phyloP scores from a whole-genome alignment of 495 filamentous ascomycete species.

The Parathielavia appendiculata region DNA sequence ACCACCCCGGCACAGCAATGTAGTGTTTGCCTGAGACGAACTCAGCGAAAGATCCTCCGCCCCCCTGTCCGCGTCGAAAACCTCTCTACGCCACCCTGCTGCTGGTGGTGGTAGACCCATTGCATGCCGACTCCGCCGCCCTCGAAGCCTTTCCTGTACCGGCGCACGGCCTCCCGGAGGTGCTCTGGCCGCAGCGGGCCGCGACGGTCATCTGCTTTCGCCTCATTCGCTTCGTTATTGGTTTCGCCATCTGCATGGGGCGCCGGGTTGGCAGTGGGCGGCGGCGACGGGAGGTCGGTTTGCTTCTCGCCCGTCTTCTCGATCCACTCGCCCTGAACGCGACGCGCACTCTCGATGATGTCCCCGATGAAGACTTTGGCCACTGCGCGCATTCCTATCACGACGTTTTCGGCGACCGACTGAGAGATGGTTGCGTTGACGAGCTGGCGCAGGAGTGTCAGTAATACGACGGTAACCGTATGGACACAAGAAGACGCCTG shows the following conservation, averaged over 20 bases:
- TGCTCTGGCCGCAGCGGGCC: slow-evolving; percentile 78
- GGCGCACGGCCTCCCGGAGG: slow-evolving; percentile 69
- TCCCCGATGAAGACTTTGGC: slow-evolving; percentile 82
- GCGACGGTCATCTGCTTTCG: slow-evolving; percentile 28
- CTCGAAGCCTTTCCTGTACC: slow-evolving; percentile 64
- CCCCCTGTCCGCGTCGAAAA: slow-evolving; percentile 59
- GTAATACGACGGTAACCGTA: background rate
- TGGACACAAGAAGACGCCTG: background rate
- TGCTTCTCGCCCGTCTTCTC: slow-evolving; percentile 49
- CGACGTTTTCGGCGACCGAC: slow-evolving; percentile 71
- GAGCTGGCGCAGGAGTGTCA: slow-evolving; percentile 47
- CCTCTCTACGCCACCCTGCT: slow-evolving; percentile 56
- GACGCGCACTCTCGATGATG: slow-evolving; percentile 72
- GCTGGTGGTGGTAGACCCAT: slow-evolving; percentile 58
- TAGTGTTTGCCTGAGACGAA: background rate
- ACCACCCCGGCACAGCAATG: background rate
- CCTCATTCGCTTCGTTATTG: slow-evolving; percentile 21
- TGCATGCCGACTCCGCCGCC: slow-evolving; percentile 69
- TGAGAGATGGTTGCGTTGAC: slow-evolving; percentile 87
- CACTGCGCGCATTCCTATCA: slow-evolving; percentile 72
- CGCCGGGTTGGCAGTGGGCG: slow-evolving; percentile 17
- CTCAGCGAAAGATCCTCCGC: slow-evolving; percentile 59
- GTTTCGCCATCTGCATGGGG: slow-evolving; percentile 1
- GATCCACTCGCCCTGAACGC: slow-evolving; percentile 74
- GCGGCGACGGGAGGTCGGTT: slow-evolving; percentile 37